Conservation (phyloP, 148 eudicot species). For the Limonium bicolor region DNA sequence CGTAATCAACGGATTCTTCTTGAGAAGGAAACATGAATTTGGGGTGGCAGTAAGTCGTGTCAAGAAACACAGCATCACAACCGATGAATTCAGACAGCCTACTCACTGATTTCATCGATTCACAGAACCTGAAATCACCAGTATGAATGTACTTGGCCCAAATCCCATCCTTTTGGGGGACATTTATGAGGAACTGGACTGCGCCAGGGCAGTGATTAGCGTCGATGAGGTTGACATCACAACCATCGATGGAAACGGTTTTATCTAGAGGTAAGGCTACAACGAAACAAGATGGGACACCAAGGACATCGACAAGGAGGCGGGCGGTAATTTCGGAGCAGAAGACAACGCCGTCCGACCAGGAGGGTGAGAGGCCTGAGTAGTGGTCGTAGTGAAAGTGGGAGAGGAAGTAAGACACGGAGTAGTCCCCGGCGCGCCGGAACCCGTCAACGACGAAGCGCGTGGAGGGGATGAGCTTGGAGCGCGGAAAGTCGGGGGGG, state of each 20-base stretch:
- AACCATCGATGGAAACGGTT: constrained; percentile 41
- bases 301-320: constrained; percentile 35
- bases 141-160: constrained; percentile 79
- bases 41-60: constrained; percentile 90
- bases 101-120: constrained; percentile 37
- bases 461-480: constrained; percentile 72
- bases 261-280: constrained; percentile 22
- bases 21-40: constrained; percentile 75
- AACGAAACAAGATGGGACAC: constrained; percentile 19
- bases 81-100: constrained; percentile 49
- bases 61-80: constrained; percentile 70
- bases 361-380: constrained; percentile 47
- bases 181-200: constrained; percentile 65
- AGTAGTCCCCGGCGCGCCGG: constrained; percentile 45
- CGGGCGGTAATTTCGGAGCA: constrained; percentile 55
- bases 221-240: constrained; percentile 55
- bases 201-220: constrained; percentile 99
- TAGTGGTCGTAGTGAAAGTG: constrained; percentile 99
- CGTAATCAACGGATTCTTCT: constrained; percentile 77
- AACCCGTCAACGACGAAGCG: constrained; percentile 82
- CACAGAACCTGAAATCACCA: constrained; percentile 76
- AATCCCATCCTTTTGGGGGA: constrained; percentile 24
- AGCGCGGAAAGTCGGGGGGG: constrained; percentile 46
- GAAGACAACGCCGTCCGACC: constrained; percentile 64
- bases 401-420: constrained; percentile 76